Evolutionary conservation across 2,329 filamentous ascomycete species (phyloP).

Genomic region (Blastomyces emzantsi): DNA sequence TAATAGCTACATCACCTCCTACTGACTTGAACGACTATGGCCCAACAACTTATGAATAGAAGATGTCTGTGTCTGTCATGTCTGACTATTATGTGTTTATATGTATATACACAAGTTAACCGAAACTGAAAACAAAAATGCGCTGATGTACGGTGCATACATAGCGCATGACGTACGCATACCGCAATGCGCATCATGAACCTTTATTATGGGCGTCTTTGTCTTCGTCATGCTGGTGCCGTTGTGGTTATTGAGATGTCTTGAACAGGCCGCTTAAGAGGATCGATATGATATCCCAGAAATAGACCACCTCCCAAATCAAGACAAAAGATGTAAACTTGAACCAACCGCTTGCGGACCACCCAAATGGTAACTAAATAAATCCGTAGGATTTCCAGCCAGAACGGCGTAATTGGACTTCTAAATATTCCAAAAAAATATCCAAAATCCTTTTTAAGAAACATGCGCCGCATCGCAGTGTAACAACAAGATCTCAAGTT

Average conservation of each 20-base stretch:
- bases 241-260: neutral
- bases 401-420: neutral
- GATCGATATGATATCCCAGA: neutral
- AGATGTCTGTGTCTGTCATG: neutral
- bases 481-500: neutral
- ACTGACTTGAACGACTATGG: too few species aligned
- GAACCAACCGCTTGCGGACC: neutral
- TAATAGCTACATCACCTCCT: neutral
- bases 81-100: neutral
- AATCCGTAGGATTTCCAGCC: neutral
- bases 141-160: neutral
- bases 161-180: neutral
- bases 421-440: neutral
- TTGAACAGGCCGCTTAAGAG: neutral
- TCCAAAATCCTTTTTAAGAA: neutral
- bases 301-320: neutral
- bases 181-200: neutral
- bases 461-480: neutral
- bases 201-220: neutral
- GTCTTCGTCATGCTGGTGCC: neutral
- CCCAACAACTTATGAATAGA: neutral
- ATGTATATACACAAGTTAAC: neutral
- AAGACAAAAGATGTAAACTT: neutral
- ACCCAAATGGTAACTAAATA: neutral
- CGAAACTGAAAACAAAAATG: neutral